These are phyloP conservation scores for Magnaporthiopsis incrustans DNA, from an alignment of 2,329 filamentous ascomycete species.

Conservation along the genomic window DNA sequence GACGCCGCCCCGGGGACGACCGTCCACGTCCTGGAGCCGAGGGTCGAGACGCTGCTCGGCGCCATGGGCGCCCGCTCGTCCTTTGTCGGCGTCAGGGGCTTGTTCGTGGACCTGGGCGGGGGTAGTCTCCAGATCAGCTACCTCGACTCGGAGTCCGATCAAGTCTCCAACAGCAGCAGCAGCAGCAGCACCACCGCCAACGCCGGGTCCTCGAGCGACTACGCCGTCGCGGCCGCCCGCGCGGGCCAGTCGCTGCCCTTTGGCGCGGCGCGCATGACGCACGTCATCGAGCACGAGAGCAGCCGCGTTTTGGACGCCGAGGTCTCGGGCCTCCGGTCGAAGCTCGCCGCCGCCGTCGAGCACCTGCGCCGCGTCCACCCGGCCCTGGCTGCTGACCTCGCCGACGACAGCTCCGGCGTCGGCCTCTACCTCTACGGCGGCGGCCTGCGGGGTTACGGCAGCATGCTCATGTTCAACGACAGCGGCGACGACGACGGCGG, in stretches of 20 bases:
- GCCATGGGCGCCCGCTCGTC: conserved; percentile 76
- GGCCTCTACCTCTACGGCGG: conserved; percentile 82
- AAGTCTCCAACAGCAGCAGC: not conserved
- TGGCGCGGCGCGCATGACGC: conserved; percentile 49
- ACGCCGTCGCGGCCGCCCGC: conserved; percentile 45
- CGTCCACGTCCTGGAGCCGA: conserved; percentile 66
- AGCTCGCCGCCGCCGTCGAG: conserved; percentile 53
- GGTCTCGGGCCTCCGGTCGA: conserved; percentile 43
- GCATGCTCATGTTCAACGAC: conserved; percentile 76
- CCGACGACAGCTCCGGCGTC: conserved; percentile 34
- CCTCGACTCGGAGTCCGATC: conserved; percentile 32
- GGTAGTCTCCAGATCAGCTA: conserved; percentile 60
- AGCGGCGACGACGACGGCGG: conserved; percentile 33
- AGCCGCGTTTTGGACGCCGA: conserved; percentile 35
- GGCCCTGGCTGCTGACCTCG: conserved; percentile 30
- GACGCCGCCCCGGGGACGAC: conserved; percentile 52
- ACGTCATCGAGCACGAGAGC: conserved; percentile 23
- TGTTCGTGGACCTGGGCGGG: conserved; percentile 84
- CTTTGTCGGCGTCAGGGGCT: conserved; percentile 58
- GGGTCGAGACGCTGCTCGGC: conserved; percentile 75
- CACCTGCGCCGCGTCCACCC: conserved; percentile 41
- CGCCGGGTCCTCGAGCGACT: conserved; percentile 28
- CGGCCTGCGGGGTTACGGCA: conserved; percentile 85
- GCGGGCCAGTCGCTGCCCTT: conserved; percentile 52
- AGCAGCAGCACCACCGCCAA: not conserved